Base-by-base conservation (phyloP, 208 protist genomes). In the Leishmania turanica region DNA sequence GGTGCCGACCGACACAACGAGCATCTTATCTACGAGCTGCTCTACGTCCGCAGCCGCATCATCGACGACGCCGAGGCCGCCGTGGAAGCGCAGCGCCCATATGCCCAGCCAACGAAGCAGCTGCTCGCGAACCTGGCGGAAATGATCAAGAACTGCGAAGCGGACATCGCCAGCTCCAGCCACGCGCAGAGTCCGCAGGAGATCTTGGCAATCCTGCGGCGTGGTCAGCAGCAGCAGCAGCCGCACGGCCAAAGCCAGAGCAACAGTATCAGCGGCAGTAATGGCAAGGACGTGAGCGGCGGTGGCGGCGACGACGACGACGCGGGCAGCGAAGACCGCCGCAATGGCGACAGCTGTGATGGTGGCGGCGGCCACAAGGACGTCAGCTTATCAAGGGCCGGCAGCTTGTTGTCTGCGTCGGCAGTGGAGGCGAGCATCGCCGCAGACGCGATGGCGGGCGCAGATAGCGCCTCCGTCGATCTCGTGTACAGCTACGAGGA, bases 401-500 rank as follows among this genome's bases (percentile, higher is more conserved):
- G 21, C 47, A 31, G 27, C 65, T 31, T 71, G 40, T 13, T 49
- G 15, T 6, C 34, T 27, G 66, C 7, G 17, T 2, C 34, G 24
- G 19, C 15, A 5, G 66, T 49, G 42, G n/a, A 40, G 24, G 42
- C 24, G 19, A 71, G 40, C n/a, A 9, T n/a, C 66, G 24, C 40
- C 2, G 66, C 27, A 58, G 70, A 75, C 53, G 73, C 73, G 73
- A 45, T 65, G 73, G 31, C 31, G 6, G 17, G 40, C 24, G 8
- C 37, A 31, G 73, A 82, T n/a, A 69, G 42, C 19, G 80, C 75
- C 51, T 62, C 88, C 66, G 78, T 75, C 31, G 85, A 87, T 31
- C 58, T 92, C 3, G 72, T 87, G 47, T 94, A 91, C 82, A 84
- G 89, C 62, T 97, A 97, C 86, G 91, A 97, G 82, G 94, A 97